Evolutionary conservation across 768 basidiomycete genomes (phyloP).

Genomic region (Lentinula guzmanii): DNA sequence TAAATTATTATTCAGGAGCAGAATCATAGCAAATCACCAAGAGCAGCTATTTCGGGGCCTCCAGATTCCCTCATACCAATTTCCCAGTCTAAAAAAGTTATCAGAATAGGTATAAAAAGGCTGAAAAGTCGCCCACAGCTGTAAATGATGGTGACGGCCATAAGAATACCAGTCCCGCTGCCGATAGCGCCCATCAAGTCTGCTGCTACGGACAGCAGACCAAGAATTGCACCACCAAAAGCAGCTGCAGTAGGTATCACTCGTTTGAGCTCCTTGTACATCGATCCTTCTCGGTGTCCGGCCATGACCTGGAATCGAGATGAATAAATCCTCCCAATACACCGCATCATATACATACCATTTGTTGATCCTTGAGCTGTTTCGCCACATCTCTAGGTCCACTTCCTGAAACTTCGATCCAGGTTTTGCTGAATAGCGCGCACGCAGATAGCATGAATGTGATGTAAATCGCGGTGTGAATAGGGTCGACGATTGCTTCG

Average conservation of each 20-base stretch:
- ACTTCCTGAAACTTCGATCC: conserved; percentile 97
- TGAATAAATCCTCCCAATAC: neutral
- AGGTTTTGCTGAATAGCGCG: conserved; percentile 97
- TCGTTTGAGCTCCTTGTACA: conserved; percentile 99
- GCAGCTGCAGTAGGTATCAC: conserved; percentile 98
- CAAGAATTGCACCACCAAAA: conserved; percentile 95
- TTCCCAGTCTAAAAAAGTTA: conserved; percentile 70
- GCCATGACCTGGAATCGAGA: conserved; percentile 27
- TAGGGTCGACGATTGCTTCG: conserved; percentile 84
- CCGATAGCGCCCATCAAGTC: conserved; percentile 96
- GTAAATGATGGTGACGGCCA: conserved; percentile 98
- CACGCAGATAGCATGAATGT: conserved; percentile 90
- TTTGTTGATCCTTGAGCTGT: conserved; percentile 97
- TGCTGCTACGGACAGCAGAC: conserved; percentile 83
- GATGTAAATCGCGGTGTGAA: conserved; percentile 90
- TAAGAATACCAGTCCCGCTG: conserved; percentile 91
- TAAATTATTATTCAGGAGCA: neutral
- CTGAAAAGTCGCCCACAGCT: conserved; percentile 48
- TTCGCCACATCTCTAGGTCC: conserved; percentile 96
- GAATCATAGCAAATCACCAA: conserved; percentile 68
- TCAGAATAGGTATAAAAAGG: conserved; percentile 7
- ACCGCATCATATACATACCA: conserved; percentile 45
- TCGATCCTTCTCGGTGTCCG: conserved; percentile 91
- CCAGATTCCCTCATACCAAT: conserved; percentile 87
- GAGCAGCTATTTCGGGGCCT: conserved; percentile 76